Evolutionary conservation across 2,329 filamentous ascomycete species (phyloP), one percentile per base, ranked within the genome.

Genomic region (Sodiomyces alkalinus): DNA sequence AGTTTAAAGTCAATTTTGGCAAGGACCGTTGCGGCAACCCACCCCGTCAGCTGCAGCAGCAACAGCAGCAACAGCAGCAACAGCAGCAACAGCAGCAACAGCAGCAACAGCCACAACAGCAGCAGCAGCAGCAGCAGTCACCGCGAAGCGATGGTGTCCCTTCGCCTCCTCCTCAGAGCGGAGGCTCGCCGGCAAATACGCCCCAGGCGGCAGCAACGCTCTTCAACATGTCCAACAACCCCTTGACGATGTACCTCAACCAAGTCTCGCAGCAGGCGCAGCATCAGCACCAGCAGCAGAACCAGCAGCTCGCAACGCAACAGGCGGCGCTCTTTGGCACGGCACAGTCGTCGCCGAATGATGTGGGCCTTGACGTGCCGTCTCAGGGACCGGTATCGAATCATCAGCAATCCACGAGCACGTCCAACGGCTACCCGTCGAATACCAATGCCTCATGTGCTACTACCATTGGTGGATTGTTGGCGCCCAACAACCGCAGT

Each of bases 1-100:
- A 90, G 44, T 98, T 98, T 74, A 98, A 98, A 68, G 87, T 98
- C 52, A 98, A 98, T 62, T 98, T 98, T 50, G 90, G 90, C 55
- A 98, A 98, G 62, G 90, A 98, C 50, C 76, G 90, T 32, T 98
- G 90, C 46, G 90, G 90, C 41, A 98, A 98, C 58, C 80, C 90
- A 29, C 90, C 90, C 24, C 77, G 90, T 35, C 90, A 96, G 58
- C 68, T 81, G 40, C 72, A 77, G 51, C 69, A 64, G 39, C 58
- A 61, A 33, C 58, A 78, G 40, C 61, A 66, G 29, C 68, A 78
- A 46, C 74, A 73, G 35, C 90, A 96, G 58, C 68, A 81, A 40
- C 72, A 77, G 51, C 69, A 64, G 39, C 58, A 61, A 33, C 58
- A 78, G 40, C 61, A 66, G 29, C 90, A 96, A 58, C 68, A 81